A percentile compares a stretch with the other conserved stretches of the same genome.
phyloP scores from a whole-genome alignment of 345 rosid genomes.

The Orychophragmus violaceus region DNA sequence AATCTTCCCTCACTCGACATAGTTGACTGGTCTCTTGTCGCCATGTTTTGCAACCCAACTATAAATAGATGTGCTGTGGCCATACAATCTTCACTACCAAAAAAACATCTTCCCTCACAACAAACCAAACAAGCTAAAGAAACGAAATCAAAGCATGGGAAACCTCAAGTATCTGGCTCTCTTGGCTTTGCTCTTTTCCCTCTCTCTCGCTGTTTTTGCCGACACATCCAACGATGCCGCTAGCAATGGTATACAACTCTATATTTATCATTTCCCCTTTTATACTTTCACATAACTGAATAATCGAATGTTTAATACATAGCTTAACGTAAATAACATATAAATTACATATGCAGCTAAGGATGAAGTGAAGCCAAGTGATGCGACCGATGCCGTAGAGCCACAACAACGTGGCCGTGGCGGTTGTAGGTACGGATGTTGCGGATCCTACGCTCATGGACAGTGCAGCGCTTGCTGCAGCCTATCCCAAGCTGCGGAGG shows the following conservation, averaged over 20 bases:
- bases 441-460: slow-evolving; percentile 2
- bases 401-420: slow-evolving; percentile 13
- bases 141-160: slow-evolving; percentile 16
- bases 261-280: neutral
- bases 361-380: slow-evolving; percentile 21
- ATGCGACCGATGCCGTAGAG: slow-evolving; percentile 15
- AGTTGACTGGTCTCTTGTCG: slow-evolving; percentile 29
- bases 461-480: slow-evolving; percentile 9
- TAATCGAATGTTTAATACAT: neutral
- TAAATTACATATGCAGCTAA: slow-evolving; percentile 1
- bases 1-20: slow-evolving; percentile 15
- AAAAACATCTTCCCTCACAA: neutral
- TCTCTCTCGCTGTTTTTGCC: slow-evolving; percentile 22
- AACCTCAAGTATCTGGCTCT: slow-evolving; percentile 12
- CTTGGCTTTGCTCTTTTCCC: slow-evolving; percentile 18
- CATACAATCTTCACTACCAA: slow-evolving; percentile 7
- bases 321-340: neutral
- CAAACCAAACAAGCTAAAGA: slow-evolving; percentile 8
- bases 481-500: neutral
- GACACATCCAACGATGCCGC: slow-evolving; percentile 27
- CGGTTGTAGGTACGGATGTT: slow-evolving; percentile 9
- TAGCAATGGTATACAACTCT: slow-evolving; percentile 13
- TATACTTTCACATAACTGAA: neutral
- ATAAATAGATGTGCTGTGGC: slow-evolving; percentile 13
- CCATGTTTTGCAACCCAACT: slow-evolving; percentile 2